phyloP scores from a whole-genome alignment of 441 rosid species.

The Populus hybrid region DNA sequence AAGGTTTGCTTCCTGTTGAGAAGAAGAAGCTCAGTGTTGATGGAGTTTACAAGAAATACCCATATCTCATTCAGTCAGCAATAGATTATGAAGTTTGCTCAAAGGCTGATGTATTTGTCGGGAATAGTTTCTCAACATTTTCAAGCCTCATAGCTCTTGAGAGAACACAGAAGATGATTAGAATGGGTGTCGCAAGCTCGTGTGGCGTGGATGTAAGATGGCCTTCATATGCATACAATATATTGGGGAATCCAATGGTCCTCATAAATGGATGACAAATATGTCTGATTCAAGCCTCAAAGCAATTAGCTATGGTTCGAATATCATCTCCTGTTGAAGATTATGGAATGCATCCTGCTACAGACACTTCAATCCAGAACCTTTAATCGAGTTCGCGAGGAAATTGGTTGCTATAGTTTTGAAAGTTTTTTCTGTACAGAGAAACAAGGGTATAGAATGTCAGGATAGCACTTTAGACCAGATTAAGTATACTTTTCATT shows the following conservation, averaged over 20 bases:
- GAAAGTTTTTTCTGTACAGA: conserved; percentile 12
- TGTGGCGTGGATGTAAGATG: conserved; percentile 54
- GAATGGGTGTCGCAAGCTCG: conserved; percentile 50
- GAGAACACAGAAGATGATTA: conserved; percentile 76
- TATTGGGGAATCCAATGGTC: conserved; percentile 56
- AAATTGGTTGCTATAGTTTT: not conserved
- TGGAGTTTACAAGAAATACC: conserved; percentile 60
- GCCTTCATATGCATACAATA: conserved; percentile 91
- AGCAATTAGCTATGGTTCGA: conserved; percentile 87
- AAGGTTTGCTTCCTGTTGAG: conserved; percentile 68
- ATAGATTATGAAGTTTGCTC: conserved; percentile 94
- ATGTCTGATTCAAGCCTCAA: conserved; percentile 74
- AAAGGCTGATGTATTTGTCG: conserved; percentile 77
- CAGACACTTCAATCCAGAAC: not conserved
- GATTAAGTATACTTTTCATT: conserved; percentile 15
- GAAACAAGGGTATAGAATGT: conserved; percentile 2
- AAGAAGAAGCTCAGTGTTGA: conserved; percentile 78
- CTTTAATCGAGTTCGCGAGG: not conserved
- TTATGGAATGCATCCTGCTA: not conserved
- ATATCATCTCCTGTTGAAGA: conserved; percentile 58
- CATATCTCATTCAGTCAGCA: conserved; percentile 86
- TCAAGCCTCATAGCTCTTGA: conserved; percentile 87
- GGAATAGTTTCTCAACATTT: conserved; percentile 94
- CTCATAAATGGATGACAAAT: conserved; percentile 81
- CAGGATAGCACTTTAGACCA: conserved; percentile 8